These are phyloP conservation scores for Ormosia semicastrata DNA, from an alignment of 306 rosid species.

Conservation along the genomic window DNA sequence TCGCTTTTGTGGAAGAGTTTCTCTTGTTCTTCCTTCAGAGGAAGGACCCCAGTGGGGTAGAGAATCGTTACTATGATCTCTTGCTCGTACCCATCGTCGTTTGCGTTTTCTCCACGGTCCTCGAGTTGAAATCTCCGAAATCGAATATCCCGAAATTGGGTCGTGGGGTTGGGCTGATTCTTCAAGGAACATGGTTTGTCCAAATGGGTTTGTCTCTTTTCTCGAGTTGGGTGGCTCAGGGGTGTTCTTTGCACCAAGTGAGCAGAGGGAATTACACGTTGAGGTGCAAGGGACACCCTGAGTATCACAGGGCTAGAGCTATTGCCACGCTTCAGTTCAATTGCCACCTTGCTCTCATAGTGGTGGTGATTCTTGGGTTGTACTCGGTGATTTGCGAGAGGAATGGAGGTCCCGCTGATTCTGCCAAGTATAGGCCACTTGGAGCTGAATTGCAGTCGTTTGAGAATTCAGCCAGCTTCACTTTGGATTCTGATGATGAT, in stretches of 20 bases:
- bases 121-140: conserved; percentile 42
- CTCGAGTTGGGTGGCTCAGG: conserved; percentile 56
- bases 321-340: conserved; percentile 96
- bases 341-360: conserved; percentile 81
- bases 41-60: conserved; percentile 67
- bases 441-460: conserved; percentile 52
- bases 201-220: conserved; percentile 79
- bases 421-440: conserved; percentile 48
- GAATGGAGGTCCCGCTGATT: conserved; percentile 24
- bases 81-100: conserved; percentile 60
- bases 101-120: conserved; percentile 54
- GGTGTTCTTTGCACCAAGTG: conserved; percentile 54
- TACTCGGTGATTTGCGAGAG: conserved; percentile 41
- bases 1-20: conserved; percentile 76
- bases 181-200: conserved; percentile 80
- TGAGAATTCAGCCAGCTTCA: conserved; percentile 46
- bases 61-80: conserved; percentile 76
- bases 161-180: conserved; percentile 65
- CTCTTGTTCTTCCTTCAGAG: conserved; percentile 71
- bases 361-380: conserved; percentile 35
- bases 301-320: conserved; percentile 82
- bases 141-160: conserved; percentile 50
- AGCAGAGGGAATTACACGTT: conserved; percentile 78
- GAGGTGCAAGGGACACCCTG: conserved; percentile 70
- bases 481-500: conserved; percentile 67